phyloP scores from a whole-genome alignment of 2,329 filamentous ascomycete genomes.

The Sarocladiaceae sp. region DNA sequence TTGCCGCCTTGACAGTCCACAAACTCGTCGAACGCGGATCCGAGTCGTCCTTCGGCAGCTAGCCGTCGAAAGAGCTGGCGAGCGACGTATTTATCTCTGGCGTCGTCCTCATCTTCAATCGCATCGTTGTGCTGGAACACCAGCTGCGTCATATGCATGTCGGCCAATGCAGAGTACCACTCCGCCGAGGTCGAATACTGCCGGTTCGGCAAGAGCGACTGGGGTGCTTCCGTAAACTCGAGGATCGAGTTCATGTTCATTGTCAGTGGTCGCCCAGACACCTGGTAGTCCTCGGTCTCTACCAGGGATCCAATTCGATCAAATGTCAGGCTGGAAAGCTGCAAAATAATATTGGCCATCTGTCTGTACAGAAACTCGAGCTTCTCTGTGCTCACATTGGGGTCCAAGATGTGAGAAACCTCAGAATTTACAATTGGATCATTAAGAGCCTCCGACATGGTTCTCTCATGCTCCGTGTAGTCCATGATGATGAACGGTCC shows the following conservation, averaged over 20 bases:
- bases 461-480: constrained; percentile 23
- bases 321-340: constrained; percentile 29
- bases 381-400: constrained; percentile 24
- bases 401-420: constrained; percentile 25
- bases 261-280: constrained; percentile 4
- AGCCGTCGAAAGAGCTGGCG: constrained; percentile 33
- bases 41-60: constrained; percentile 13
- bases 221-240: constrained; percentile 1
- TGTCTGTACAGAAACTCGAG: constrained; percentile 30
- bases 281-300: neutral
- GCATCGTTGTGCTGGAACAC: constrained; percentile 34
- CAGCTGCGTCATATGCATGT: constrained; percentile 34
- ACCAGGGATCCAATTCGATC: constrained; percentile 5
- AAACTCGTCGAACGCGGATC: neutral
- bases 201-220: constrained; percentile 1
- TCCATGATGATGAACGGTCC: constrained; percentile 20
- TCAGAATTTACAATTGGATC: constrained; percentile 17
- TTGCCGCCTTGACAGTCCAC: neutral
- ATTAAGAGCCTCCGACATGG: constrained; percentile 22
- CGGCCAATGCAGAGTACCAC: constrained; percentile 31
- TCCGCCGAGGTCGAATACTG: constrained; percentile 13
- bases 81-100: constrained; percentile 34
- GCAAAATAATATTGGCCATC: constrained; percentile 34
- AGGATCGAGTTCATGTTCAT: constrained; percentile 9
- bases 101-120: constrained; percentile 29